phyloP scores from a whole-genome alignment of 2,329 filamentous ascomycete species.

The Penicillium sp. region DNA sequence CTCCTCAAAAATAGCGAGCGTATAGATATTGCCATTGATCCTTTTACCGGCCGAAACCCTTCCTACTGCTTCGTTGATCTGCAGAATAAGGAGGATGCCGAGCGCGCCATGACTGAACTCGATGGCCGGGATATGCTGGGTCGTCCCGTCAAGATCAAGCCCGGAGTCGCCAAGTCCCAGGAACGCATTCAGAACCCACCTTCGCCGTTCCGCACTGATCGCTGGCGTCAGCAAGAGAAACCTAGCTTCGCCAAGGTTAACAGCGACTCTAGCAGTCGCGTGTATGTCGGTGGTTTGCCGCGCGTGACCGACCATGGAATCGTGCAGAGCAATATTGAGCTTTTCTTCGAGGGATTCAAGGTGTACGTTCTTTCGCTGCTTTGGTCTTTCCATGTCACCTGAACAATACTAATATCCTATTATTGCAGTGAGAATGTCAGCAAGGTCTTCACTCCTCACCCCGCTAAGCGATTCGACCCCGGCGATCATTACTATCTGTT shows the following conservation, averaged over 20 bases:
- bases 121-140: slow-evolving; percentile 56
- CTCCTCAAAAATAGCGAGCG: slow-evolving; percentile 46
- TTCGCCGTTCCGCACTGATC: slow-evolving; percentile 37
- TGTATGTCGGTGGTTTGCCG: slow-evolving; percentile 51
- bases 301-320: slow-evolving; percentile 44
- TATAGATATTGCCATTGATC: slow-evolving; percentile 68
- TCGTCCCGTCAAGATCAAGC: slow-evolving; percentile 63
- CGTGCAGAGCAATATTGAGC: slow-evolving; percentile 44
- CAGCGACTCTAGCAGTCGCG: slow-evolving; percentile 42
- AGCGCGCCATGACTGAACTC: slow-evolving; percentile 57
- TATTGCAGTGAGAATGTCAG: slow-evolving; percentile 45
- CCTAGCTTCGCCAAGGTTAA: slow-evolving; percentile 34
- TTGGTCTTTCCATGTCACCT: not conserved
- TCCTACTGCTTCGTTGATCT: slow-evolving; percentile 76
- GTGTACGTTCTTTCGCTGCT: slow-evolving; percentile 33
- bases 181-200: slow-evolving; percentile 28
- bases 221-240: slow-evolving; percentile 46
- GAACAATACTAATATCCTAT: slow-evolving; percentile 1
- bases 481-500: slow-evolving; percentile 65
- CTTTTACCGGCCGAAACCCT: slow-evolving; percentile 66
- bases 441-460: slow-evolving; percentile 59
- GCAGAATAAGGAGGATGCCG: slow-evolving; percentile 55
- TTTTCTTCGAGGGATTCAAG: slow-evolving; percentile 47
- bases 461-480: slow-evolving; percentile 51
- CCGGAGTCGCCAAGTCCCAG: slow-evolving; percentile 58